These are phyloP conservation scores for Alternaria gansuensis DNA, from an alignment of 2,329 filamentous ascomycete genomes.

Conservation along the genomic window DNA sequence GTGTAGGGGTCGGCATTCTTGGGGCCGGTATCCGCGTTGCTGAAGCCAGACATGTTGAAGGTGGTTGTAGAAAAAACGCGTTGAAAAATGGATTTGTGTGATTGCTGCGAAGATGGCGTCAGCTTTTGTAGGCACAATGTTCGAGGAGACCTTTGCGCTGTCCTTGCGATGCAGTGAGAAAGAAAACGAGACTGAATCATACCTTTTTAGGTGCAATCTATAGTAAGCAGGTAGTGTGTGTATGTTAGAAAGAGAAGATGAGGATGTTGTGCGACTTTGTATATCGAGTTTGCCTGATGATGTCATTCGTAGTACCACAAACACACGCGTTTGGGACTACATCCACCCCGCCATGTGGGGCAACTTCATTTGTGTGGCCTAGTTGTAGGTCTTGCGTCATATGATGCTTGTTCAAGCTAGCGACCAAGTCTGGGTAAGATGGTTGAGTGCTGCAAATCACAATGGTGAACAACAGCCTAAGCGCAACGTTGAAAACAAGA, in stretches of 20 bases:
- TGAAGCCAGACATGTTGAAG: conserved; percentile 49
- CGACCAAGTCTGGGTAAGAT: conserved; percentile 1
- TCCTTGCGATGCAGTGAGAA: conserved; percentile 17
- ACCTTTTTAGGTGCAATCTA: conserved; percentile 20
- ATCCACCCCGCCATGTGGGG: conserved; percentile 26
- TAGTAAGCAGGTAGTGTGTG: conserved; percentile 12
- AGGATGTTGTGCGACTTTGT: conserved; percentile 27
- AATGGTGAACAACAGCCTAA: background rate
- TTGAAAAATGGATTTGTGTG: conserved; percentile 17
- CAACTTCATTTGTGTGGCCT: conserved; percentile 10
- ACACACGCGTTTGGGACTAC: conserved; percentile 17
- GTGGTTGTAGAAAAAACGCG: conserved; percentile 23
- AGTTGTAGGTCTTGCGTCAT: conserved; percentile 23
- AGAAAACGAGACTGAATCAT: conserved; percentile 22
- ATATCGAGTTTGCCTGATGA: conserved; percentile 23
- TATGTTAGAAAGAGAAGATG: background rate
- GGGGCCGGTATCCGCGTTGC: conserved; percentile 52
- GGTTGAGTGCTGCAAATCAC: background rate
- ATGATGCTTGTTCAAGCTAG: conserved; percentile 3
- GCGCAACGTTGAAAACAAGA: conserved; percentile 20
- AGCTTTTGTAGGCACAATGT: conserved; percentile 28
- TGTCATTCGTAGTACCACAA: conserved; percentile 23
- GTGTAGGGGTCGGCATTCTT: conserved; percentile 78
- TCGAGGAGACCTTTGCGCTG: conserved; percentile 15
- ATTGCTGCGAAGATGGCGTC: conserved; percentile 33